These are phyloP conservation scores for Dactylellina cionopaga DNA, from an alignment of 2,329 filamentous ascomycete genomes.

Conservation along the genomic window DNA sequence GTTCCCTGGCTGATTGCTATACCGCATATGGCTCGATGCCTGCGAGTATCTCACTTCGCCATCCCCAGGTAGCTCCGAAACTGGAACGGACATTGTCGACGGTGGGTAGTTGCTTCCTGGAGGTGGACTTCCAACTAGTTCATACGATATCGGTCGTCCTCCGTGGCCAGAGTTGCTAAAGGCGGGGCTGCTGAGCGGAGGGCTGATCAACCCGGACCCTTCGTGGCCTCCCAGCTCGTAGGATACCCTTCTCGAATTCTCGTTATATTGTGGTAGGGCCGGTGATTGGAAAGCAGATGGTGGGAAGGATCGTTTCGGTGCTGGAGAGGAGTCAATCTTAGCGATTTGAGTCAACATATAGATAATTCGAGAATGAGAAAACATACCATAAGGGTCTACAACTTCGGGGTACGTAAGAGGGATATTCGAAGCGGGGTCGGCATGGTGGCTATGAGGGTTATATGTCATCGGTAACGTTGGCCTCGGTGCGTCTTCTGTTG, in stretches of 20 bases:
- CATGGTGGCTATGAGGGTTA: conserved; percentile 26
- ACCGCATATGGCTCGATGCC: conserved; percentile 36
- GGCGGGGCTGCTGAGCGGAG: conserved; percentile 23
- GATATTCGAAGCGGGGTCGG: conserved; percentile 10
- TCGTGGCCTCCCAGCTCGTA: conserved; percentile 43
- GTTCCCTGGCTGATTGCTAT: conserved; percentile 17
- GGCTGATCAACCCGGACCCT: conserved; percentile 25
- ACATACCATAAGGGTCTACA: conserved; percentile 42
- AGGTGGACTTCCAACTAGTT: conserved; percentile 36
- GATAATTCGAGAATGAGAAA: background rate
- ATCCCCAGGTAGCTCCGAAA: conserved; percentile 38
- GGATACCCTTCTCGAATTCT: conserved; percentile 26
- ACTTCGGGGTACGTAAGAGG: conserved; percentile 44
- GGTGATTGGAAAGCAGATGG: conserved; percentile 43
- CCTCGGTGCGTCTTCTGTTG: background rate
- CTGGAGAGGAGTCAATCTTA: conserved; percentile 30
- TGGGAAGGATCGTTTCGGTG: conserved; percentile 37
- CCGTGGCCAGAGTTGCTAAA: background rate
- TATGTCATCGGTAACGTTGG: conserved; percentile 33
- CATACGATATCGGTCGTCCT: conserved; percentile 39
- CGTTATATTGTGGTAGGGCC: conserved; percentile 35
- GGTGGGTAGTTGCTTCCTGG: conserved; percentile 15
- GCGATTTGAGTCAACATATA: background rate
- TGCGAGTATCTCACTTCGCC: conserved; percentile 40
- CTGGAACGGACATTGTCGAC: conserved; percentile 31